Base-by-base conservation (phyloP, 495 filamentous ascomycete genomes). In the Penicillium fimorum region DNA sequence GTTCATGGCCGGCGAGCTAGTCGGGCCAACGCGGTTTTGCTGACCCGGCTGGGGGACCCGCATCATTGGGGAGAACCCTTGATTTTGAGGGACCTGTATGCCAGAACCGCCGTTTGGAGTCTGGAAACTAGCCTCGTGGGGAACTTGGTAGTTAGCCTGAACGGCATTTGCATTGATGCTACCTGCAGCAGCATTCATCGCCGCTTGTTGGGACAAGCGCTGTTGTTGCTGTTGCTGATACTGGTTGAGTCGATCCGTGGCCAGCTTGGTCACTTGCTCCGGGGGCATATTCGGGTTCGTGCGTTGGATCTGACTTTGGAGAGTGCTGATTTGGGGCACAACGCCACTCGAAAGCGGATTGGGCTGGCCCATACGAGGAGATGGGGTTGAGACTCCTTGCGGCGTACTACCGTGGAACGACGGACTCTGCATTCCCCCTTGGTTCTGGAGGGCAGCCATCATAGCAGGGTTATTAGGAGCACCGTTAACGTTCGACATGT, bases 61-160 rank as follows among this genome's bases (percentile, higher is more conserved):
- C 64, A 91, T 82, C 62, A 89, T 84, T 41, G 87, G 85, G 18
- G 87, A 87, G 64, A 88, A 92, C 22, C 87, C 81, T 55, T 90
- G 87, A 7, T 86, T 66, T 50, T 75, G 85, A 47, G 74, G 71
- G 9, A 69, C 70, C 49, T 75, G 75, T 65, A 78, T 73, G 15
- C 68, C 76, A 8, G 69, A 55, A 37, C 70, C 63, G 38, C 71
- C 69, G 55, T 72, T 71, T 44, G 71, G 65, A 20, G 67, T 55
- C 37, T 75, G 74, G 58, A 76, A 76, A 49, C 66, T 75, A 11
- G 59, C 61, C 59, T 76, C 76, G 43, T 74, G 74, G 12, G 74
- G 64, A 29, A 75, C 68, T 54, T 75, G 74, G 47, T 72, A 77
- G 44, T 76, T 77, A 43, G 65, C 59, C 53, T 74, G 71, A 10